phyloP scores from a whole-genome alignment of 1,284 basidiomycete genomes.

The Boletus semigastroideus region DNA sequence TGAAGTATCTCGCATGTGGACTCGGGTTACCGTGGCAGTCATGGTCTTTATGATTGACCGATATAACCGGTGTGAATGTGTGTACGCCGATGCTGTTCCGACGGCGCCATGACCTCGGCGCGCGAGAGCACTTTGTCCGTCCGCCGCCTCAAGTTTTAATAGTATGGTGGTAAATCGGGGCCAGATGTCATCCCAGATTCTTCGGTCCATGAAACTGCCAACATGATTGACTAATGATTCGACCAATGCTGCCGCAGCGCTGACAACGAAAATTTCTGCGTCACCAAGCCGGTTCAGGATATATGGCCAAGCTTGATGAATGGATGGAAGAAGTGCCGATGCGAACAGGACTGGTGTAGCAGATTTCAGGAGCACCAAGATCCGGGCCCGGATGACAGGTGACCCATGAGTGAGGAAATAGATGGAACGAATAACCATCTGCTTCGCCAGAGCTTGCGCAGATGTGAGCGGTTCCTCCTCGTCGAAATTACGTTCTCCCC shows the following conservation, averaged over 20 bases:
- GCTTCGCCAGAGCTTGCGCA: constrained; percentile 71
- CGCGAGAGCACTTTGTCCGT: constrained; percentile 63
- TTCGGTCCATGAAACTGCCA: constrained; percentile 79
- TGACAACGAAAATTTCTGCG: constrained; percentile 72
- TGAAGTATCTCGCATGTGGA: constrained; percentile 66
- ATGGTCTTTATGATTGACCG: constrained; percentile 71
- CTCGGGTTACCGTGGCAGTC: constrained; percentile 58
- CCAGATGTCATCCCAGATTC: constrained; percentile 90
- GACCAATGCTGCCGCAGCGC: constrained; percentile 69
- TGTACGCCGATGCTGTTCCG: constrained; percentile 70
- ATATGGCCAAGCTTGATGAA: constrained; percentile 88
- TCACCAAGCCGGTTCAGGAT: constrained; percentile 81
- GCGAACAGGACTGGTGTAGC: constrained; percentile 77
- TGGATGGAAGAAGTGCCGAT: constrained; percentile 73
- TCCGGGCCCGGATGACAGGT: constrained; percentile 77
- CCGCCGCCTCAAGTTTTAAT: constrained; percentile 54
- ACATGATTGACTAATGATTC: constrained; percentile 66
- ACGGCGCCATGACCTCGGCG: constrained; percentile 49
- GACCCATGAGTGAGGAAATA: constrained; percentile 89
- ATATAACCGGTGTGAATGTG: constrained; percentile 76
- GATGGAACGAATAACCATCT: constrained; percentile 83
- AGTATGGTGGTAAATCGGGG: constrained; percentile 72
- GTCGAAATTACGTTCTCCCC: constrained; percentile 30
- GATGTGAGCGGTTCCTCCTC: constrained; percentile 59
- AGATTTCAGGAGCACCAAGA: constrained; percentile 70